Evolutionary conservation across 2,329 filamentous ascomycete genomes (phyloP).

Genomic region (Penicillium digitatum): DNA sequence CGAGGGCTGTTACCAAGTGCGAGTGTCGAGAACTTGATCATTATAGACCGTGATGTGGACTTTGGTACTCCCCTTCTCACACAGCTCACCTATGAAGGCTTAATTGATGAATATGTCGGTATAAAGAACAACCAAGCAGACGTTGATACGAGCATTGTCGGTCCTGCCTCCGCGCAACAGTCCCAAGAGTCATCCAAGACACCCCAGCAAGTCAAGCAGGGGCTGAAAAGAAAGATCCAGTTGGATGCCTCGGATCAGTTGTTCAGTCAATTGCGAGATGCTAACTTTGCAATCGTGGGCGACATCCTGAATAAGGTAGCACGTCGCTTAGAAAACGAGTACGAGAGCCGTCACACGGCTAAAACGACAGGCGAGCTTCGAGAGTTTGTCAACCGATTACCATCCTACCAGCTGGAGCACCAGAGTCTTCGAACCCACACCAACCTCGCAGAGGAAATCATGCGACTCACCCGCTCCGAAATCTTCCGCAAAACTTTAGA

Average conservation of each 20-base stretch:
- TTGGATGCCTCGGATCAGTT: constrained; percentile 86
- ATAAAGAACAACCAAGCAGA: constrained; percentile 92
- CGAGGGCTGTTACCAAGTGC: constrained; percentile 78
- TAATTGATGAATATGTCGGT: constrained; percentile 89
- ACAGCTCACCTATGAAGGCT: constrained; percentile 91
- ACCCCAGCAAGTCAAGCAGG: constrained; percentile 51
- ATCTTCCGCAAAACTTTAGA: constrained; percentile 84
- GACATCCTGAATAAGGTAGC: constrained; percentile 85
- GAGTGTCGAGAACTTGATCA: constrained; percentile 82
- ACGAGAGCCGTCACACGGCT: constrained; percentile 78
- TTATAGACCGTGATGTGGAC: constrained; percentile 93
- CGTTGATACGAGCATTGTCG: constrained; percentile 84
- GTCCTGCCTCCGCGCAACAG: constrained; percentile 57
- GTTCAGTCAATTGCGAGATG: constrained; percentile 80
- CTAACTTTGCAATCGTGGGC: constrained; percentile 94
- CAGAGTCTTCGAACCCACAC: constrained; percentile 90
- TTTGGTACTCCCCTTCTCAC: constrained; percentile 88
- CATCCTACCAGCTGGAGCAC: constrained; percentile 88
- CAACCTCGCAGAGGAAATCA: constrained; percentile 87
- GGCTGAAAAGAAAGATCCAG: constrained; percentile 79
- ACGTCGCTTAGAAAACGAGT: constrained; percentile 77
- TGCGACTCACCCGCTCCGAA: constrained; percentile 85
- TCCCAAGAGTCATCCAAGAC: constrained; percentile 54
- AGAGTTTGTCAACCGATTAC: constrained; percentile 91
- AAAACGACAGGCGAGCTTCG: constrained; percentile 88